Base-by-base conservation (phyloP, 179 eudicot genomes). In the Spergularia azorica region DNA sequence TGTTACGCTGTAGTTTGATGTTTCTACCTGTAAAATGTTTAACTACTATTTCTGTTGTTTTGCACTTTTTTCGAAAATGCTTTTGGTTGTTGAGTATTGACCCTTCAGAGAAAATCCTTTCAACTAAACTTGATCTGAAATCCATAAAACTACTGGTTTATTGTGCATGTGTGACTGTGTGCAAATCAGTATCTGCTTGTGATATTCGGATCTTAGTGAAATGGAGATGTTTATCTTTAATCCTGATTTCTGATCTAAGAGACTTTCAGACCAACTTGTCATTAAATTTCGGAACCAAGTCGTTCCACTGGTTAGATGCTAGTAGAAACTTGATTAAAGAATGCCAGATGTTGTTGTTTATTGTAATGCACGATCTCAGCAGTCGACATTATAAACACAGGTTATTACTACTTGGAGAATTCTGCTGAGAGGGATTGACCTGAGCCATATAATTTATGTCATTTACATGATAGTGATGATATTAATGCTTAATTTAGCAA, bases 351-450 rank as follows among this genome's bases (percentile, higher is more conserved):
- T 12, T 57, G 12, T 51, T 67, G 66, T 56, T n/a, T 46, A 48
- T 16, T 26, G 63, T 60, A 57, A 61, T 55, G 69, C 81, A 79
- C 81, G 81, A 79, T 59, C 81, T 58, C 0, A 66, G 73, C 77
- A 73, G 18, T 73, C 48, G 13, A 26, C 15, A 66, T 21, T 20
- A 72, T 38, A 11, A 10, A 2, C 9, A 14, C 16, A 5, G 15
- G 8, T 43, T 54, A 54, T 8, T 43, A 10, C 16, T 54, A 14
- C 16, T 54, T 43, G 8, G 48, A 43, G 8, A 43, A 43, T 43
- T 73, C 57, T 17, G 17, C 66, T 72, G 41, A 18, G 32, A 26
- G 43, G n/a, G 41, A 15, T 72, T 73, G 76, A 73, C 76, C 38
- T 73, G 12, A 61, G 76, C 61, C 67, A 0, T 73, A 73, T 72